Percentiles rank a stretch among this genome's conserved stretches.
Evolutionary conservation across 257 asterid species (phyloP).

Genomic region (Petunia secreta): DNA sequence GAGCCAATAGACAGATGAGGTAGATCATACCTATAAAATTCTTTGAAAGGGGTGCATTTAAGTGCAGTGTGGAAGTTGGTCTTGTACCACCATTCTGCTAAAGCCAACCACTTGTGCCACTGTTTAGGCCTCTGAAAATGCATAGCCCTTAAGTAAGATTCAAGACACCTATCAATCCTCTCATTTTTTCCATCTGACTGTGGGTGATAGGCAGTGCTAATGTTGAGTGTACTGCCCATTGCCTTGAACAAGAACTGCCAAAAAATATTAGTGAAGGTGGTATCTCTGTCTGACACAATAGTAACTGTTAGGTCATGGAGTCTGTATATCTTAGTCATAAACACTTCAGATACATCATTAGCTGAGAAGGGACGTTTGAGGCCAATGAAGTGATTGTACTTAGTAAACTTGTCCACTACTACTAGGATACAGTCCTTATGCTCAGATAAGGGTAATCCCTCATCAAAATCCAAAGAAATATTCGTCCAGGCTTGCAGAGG

Average conservation of each 20-base stretch:
- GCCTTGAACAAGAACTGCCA: not conserved
- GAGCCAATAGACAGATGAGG: no score
- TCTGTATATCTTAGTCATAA: not conserved
- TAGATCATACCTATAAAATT: not conserved
- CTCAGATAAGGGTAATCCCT: slow-evolving; percentile 2
- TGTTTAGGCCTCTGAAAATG: no score
- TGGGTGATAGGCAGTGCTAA: not conserved
- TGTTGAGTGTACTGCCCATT: not conserved
- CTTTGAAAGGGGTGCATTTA: no score
- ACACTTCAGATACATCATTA: not conserved
- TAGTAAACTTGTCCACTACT: not conserved
- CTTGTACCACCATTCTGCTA: no score
- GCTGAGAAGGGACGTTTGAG: not conserved
- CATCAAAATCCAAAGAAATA: not conserved
- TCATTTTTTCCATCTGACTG: not conserved
- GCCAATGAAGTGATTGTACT: no score
- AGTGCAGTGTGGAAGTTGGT: no score
- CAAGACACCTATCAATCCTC: not conserved
- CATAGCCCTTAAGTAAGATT: no score
- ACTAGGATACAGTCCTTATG: not conserved
- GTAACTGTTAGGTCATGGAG: not conserved
- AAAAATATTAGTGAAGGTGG: not conserved
- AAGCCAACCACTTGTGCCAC: no score
- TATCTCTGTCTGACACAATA: not conserved
- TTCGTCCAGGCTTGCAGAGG: no score